Percentiles rank a stretch among this genome's conserved stretches.
These are phyloP conservation scores for Chenopodium formosanum DNA, from an alignment of 148 eudicot genomes.

Conservation along the genomic window DNA sequence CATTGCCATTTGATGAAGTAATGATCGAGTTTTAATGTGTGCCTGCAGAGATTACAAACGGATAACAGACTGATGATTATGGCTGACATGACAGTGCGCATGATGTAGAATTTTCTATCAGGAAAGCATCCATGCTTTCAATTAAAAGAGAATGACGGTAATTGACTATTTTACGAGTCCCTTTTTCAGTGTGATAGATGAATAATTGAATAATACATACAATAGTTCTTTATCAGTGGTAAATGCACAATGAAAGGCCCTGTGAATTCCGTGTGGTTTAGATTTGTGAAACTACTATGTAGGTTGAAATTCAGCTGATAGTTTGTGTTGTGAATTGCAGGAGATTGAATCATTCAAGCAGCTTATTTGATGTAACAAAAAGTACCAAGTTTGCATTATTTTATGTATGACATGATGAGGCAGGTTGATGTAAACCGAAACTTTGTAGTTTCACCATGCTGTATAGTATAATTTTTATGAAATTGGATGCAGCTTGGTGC, in stretches of 20 bases:
- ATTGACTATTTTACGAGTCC: no score
- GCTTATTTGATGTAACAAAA: conserved; percentile 7
- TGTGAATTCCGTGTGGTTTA: background rate
- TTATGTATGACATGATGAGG: background rate
- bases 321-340: background rate
- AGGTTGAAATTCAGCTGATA: background rate
- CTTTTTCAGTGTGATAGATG: background rate
- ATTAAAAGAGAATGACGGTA: conserved; percentile 1
- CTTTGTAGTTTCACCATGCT: background rate
- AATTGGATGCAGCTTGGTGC: background rate
- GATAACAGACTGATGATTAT: conserved; percentile 50
- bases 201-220: background rate
- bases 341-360: conserved; percentile 1
- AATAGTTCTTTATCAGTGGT: no score
- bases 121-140: conserved; percentile 6
- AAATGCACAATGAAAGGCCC: background rate
- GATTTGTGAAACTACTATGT: background rate
- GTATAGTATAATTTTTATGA: background rate
- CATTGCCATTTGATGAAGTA: conserved; percentile 4
- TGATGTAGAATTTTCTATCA: conserved; percentile 32
- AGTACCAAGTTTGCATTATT: conserved; percentile 1
- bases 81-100: conserved; percentile 37
- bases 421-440: background rate
- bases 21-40: background rate
- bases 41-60: conserved; percentile 46